These are phyloP conservation scores for Plectosphaerella plurivora DNA, from an alignment of 2,329 filamentous ascomycete species.

Conservation along the genomic window DNA sequence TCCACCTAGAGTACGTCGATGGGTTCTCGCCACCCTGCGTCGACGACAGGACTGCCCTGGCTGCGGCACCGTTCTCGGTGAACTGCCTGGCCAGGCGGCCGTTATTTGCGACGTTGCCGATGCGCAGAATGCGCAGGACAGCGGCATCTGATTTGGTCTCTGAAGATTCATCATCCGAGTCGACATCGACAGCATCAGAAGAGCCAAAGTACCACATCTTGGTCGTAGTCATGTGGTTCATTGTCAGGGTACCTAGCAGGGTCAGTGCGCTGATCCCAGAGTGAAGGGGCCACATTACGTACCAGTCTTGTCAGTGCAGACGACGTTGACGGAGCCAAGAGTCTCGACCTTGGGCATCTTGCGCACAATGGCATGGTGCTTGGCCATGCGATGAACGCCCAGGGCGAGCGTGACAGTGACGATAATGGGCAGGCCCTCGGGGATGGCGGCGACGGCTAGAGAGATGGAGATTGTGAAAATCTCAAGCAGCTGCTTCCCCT, in stretches of 20 bases:
- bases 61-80: slow-evolving; percentile 65
- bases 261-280: neutral
- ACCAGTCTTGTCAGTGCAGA: slow-evolving; percentile 97
- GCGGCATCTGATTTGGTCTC: slow-evolving; percentile 65
- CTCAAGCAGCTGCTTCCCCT: slow-evolving; percentile 84
- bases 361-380: slow-evolving; percentile 89
- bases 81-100: slow-evolving; percentile 71
- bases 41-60: slow-evolving; percentile 80
- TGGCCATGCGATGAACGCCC: slow-evolving; percentile 94
- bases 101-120: slow-evolving; percentile 97
- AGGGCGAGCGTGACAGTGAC: slow-evolving; percentile 95
- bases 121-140: slow-evolving; percentile 75
- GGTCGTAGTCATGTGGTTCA: slow-evolving; percentile 97
- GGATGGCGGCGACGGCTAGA: slow-evolving; percentile 91
- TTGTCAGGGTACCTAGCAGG: slow-evolving; percentile 72
- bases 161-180: slow-evolving; percentile 47
- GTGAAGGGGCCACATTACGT: slow-evolving; percentile 13
- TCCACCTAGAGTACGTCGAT: slow-evolving; percentile 77
- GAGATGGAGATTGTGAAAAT: slow-evolving; percentile 98
- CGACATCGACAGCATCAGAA: slow-evolving; percentile 44
- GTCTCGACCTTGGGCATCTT: slow-evolving; percentile 97
- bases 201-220: slow-evolving; percentile 94
- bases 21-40: slow-evolving; percentile 65
- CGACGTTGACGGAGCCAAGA: slow-evolving; percentile 97
- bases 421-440: slow-evolving; percentile 94